Base-by-base conservation (phyloP, 176 grass and related monocot genomes). In the Canna indica region DNA sequence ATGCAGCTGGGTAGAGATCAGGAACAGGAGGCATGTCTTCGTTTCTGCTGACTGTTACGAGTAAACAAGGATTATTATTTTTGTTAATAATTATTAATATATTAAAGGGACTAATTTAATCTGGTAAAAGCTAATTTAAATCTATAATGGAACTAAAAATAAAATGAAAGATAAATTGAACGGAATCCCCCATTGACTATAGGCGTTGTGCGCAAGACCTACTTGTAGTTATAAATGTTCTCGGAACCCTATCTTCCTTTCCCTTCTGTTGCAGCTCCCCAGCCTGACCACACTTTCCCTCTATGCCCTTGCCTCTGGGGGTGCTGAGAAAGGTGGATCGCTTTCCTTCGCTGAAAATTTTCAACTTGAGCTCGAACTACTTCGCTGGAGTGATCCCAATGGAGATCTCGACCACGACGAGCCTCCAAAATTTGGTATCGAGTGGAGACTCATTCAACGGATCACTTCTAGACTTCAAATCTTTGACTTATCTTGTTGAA, bases 341-440 rank as follows among this genome's bases (percentile, higher is more conserved):
- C 16, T 81, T 97, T 30, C 34, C 77, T 44, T 74, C 81, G n/a
- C 81, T 97, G 42, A 80, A 73, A 50, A 18, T 26, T 4, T 82
- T 97, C 50, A 85, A 97, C 87, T 75, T 92, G 81, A 90, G 79
- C 81, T 59, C 68, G n/a, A 97, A 97, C 78, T 83, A 80, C 88
- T 72, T 97, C 72, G 79, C 76, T 59, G 86, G 88, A 25, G 58
- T 30, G 28, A 41, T 97, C 15, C 93, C 93, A 0, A 4, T 0
- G 18, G 78, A 85, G 8, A 16, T 97, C 56, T 78, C 86, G 0
- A 75, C 79, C 7, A 85, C 92, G 77, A 52, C 64, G 65, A 87
- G 81, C 16, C 84, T 97, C 4, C 79, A 83, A 74, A 92, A 75
- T 80, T 79, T 97, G 34, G 75, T 90, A 20, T 81, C 92, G 31